Conservation (phyloP, 805 yeast species). For the Kluyveromyces lactis region DNA sequence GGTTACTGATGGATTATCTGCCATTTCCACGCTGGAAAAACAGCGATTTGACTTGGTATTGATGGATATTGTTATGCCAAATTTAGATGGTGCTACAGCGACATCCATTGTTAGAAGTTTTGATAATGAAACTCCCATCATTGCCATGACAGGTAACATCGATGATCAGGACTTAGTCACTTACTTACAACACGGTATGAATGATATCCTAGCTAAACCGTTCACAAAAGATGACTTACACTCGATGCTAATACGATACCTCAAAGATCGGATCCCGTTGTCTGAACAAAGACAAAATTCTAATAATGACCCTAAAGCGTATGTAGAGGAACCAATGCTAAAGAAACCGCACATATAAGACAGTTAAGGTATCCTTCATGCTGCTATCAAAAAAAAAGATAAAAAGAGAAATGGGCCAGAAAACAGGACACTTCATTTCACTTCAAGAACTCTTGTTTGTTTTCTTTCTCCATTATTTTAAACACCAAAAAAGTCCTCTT, state of each 20-base stretch:
- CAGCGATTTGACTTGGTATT: constrained; percentile 67
- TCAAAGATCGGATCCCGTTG: constrained; percentile 40
- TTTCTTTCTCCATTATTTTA: too few species aligned
- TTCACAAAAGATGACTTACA: constrained; percentile 82
- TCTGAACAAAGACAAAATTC: constrained; percentile 14
- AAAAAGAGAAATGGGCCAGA: too few species aligned
- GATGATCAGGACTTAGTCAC: constrained; percentile 74
- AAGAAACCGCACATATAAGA: constrained; percentile 23
- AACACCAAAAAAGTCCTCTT: too few species aligned
- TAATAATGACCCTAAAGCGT: background rate
- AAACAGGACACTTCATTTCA: too few species aligned
- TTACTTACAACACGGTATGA: constrained; percentile 81
- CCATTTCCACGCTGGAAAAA: constrained; percentile 67
- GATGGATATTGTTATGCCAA: constrained; percentile 89
- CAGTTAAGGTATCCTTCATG: too few species aligned
- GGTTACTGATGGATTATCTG: constrained; percentile 86
- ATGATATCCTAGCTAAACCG: constrained; percentile 88
- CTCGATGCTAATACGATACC: constrained; percentile 67
- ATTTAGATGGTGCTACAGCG: constrained; percentile 82
- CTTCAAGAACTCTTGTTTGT: too few species aligned
- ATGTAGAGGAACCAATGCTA: constrained; percentile 13
- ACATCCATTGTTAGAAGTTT: constrained; percentile 81
- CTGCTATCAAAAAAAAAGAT: too few species aligned
- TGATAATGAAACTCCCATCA: constrained; percentile 79
- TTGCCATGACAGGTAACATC: constrained; percentile 90